Evolutionary conservation across 768 basidiomycete species (phyloP).

Genomic region (Podaxis sp.): DNA sequence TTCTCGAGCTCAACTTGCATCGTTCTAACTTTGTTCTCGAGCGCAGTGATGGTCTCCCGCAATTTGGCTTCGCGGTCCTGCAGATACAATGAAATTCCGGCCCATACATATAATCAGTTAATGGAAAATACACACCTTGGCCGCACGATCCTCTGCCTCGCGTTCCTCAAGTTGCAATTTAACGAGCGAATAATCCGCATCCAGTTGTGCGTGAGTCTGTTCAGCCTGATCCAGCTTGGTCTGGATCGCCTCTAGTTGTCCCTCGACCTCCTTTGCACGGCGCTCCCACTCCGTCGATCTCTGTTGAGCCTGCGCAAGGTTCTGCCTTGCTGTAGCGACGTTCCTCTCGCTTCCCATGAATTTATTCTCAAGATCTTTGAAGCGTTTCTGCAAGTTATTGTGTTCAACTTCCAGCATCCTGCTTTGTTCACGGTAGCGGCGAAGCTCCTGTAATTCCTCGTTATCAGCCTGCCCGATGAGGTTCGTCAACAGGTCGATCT

Average conservation of each 20-base stretch:
- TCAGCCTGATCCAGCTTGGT: slow-evolving; percentile 68
- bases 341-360: slow-evolving; percentile 59
- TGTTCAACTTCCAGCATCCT: slow-evolving; percentile 69
- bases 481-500: slow-evolving; percentile 65
- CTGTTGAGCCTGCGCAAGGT: slow-evolving; percentile 69
- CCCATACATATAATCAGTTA: not conserved
- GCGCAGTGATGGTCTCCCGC: slow-evolving; percentile 59
- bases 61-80: slow-evolving; percentile 73
- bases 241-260: slow-evolving; percentile 55
- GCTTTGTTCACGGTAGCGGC: slow-evolving; percentile 59
- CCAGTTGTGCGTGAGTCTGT: slow-evolving; percentile 60
- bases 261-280: slow-evolving; percentile 68
- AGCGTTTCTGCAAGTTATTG: slow-evolving; percentile 62
- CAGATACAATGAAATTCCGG: slow-evolving; percentile 3
- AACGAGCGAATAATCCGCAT: slow-evolving; percentile 65
- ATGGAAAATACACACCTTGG: slow-evolving; percentile 45
- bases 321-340: slow-evolving; percentile 56
- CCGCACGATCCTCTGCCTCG: slow-evolving; percentile 66
- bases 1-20: slow-evolving; percentile 60
- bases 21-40: slow-evolving; percentile 59
- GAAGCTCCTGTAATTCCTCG: slow-evolving; percentile 72
- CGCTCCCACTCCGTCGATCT: slow-evolving; percentile 82
- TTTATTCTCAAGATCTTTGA: slow-evolving; percentile 70
- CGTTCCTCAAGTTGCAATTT: slow-evolving; percentile 75
- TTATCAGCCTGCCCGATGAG: slow-evolving; percentile 63